Base-by-base conservation (phyloP, 2,329 filamentous ascomycete genomes). In the Alternaria triticimaculans region DNA sequence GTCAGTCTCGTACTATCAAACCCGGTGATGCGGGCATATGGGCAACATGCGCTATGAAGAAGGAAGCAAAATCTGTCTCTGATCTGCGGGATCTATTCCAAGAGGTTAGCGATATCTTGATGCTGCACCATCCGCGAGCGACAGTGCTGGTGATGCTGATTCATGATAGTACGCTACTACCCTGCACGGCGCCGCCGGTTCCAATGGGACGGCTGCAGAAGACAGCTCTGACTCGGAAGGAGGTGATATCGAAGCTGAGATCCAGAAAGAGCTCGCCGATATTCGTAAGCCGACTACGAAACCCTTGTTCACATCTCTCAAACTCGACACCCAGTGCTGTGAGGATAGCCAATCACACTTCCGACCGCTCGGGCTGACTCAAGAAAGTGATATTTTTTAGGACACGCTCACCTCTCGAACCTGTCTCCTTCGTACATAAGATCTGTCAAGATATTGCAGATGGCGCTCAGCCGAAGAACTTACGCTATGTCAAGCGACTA, bases 11-110 rank as follows among this genome's bases (percentile, higher is more conserved):
- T 12, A 70, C 70, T 33, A 84, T 94, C 51, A 87, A 92, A 70
- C 83, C 90, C 6, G 91, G 91, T 6, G 90, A 94, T 72, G 83
- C 85, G 56, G 92, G 92, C 6, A 89, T 95, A 62, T 95, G 91
- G 91, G 89, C 90, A 26, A 94, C 92, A 0, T 94, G 91, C 76
- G 88, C 90, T 55, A 87, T 90, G 75, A 87, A 88, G 68, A 90
- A 91, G 82, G 91, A 92, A 79, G 84, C 84, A 45, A 90, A 89
- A 78, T 90, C 91, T 14, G 86, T 91, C 3, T 83, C 85, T 54
- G 92, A 95, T 76, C 84, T 94, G 66, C 84, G 84, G 61, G 80
- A 86, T 62, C 81, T 94, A 21, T 91, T 93, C 72, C 85, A 90
- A 46, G 86, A 91, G 82, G 90, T 92, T 80, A 64, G 83, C 75